Base-by-base conservation (phyloP, 2,329 filamentous ascomycete genomes). In the Tolypocladium ophioglossoides region DNA sequence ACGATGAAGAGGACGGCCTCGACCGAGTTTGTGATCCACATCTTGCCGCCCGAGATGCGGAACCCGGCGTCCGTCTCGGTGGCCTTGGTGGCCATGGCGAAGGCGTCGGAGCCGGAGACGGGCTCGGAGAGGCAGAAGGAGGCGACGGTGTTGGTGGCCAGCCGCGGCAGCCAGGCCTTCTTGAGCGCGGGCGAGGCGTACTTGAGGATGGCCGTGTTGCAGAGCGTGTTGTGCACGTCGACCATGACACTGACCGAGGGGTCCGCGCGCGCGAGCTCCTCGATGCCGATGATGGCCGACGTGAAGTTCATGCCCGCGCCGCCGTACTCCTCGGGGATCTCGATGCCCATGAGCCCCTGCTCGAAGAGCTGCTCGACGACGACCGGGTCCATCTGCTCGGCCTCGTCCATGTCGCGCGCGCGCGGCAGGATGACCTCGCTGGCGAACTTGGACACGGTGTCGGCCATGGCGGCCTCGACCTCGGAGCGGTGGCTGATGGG, bases 301-400 rank as follows among this genome's bases (percentile, higher is more conserved):
- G 94, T 97, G 74, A 99, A 99, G 80, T 96, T 96, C 94, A 99
- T 97, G 62, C 91, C 94, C 0, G 92, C 89, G 57, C 94, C 94
- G 57, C 94, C 94, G 68, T 86, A 99, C 72, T 96, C 91, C 72
- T 99, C 94, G 18, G 94, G 92, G 55, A 99, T 96, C 75, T 99
- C 94, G 59, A 99, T 82, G 58, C 91, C 87, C 94, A 99, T 99
- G 51, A 99, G 77, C 0, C 94, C 94, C 69, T 97, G 91, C 76
- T 99, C 94, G 65, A 99, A 99, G 52, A 96, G 81, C 73, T 94
- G 88, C 75, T 96, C 91, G 7, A 99, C 87, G 9, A 99, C 73
- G 1, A 79, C 70, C 0, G 89, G 85, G 70, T 97, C 94, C 94
- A 99, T 97, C 55, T 80, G 73, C 78, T 99, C 94, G 34, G 86